Evolutionary conservation across 2,329 filamentous ascomycete genomes (phyloP).

Genomic region (Xylaria polymorpha): DNA sequence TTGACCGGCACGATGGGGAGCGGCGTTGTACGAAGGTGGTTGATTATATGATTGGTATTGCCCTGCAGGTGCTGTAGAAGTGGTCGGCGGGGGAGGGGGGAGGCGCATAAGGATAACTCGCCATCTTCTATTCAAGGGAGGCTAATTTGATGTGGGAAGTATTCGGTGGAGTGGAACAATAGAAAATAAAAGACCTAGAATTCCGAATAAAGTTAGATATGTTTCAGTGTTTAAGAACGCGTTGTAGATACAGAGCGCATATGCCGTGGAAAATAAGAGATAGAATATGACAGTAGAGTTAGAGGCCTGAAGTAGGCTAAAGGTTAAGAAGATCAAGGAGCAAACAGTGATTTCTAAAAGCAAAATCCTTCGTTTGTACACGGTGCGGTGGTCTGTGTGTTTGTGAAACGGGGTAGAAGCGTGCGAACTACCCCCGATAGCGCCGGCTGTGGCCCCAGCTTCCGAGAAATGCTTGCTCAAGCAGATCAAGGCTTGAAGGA

Average conservation of each 20-base stretch:
- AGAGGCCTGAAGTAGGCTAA: background rate
- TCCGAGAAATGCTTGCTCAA: background rate
- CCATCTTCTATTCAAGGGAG: constrained; percentile 40
- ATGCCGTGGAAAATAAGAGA: background rate
- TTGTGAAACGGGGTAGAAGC: background rate
- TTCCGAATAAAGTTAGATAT: constrained; percentile 17
- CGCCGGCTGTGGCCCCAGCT: background rate
- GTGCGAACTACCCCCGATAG: no score
- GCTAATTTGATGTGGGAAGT: constrained; percentile 4
- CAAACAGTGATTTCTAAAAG: background rate
- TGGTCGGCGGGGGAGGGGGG: constrained; percentile 49
- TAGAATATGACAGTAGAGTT: background rate
- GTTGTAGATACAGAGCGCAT: background rate
- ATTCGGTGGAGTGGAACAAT: constrained; percentile 7
- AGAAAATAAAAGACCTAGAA: constrained; percentile 22
- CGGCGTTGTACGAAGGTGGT: constrained; percentile 58
- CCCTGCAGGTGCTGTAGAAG: constrained; percentile 46
- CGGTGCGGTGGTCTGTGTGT: background rate
- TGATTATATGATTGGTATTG: constrained; percentile 50
- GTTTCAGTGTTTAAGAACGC: background rate
- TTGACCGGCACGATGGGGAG: constrained; percentile 46
- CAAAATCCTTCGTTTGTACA: background rate
- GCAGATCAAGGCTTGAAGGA: background rate
- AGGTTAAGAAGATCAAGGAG: no score
- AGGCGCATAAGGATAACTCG: constrained; percentile 49